Percentiles rank a stretch among this genome's conserved stretches.
phyloP scores from a whole-genome alignment of 306 rosid species.

The Rosa multiflora region DNA sequence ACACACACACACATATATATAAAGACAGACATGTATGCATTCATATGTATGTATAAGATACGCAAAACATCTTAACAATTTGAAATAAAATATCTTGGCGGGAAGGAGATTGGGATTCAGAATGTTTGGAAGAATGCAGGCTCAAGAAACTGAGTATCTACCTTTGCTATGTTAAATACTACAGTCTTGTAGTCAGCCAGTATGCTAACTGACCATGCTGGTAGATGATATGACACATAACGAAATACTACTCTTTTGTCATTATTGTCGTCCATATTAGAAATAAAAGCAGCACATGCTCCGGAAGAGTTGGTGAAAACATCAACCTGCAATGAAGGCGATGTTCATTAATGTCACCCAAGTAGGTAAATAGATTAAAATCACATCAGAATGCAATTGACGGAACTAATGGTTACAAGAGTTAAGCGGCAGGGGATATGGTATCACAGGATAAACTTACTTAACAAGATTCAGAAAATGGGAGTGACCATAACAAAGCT shows the following conservation, averaged over 20 bases:
- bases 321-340: conserved; percentile 62
- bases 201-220: conserved; percentile 99
- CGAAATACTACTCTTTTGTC: conserved; percentile 72
- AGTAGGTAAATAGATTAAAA: background rate
- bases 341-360: conserved; percentile 13
- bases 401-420: background rate
- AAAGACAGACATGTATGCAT: too few species aligned
- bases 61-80: background rate
- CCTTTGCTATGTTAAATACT: conserved; percentile 86
- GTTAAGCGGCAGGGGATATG: conserved; percentile 8
- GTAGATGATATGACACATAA: conserved; percentile 75
- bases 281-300: conserved; percentile 79
- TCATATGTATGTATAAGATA: background rate
- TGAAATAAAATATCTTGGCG: background rate
- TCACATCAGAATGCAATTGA: background rate
- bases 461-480: conserved; percentile 5
- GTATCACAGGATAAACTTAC: background rate
- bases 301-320: conserved; percentile 76
- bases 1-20: too few species aligned
- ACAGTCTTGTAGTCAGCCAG: conserved; percentile 94
- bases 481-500: background rate
- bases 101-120: background rate
- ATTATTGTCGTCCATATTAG: conserved; percentile 73
- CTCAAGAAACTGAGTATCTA: conserved; percentile 26
- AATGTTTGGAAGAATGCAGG: conserved; percentile 7